Evolutionary conservation across 345 rosid species (phyloP).

Genomic region (Draba incana): DNA sequence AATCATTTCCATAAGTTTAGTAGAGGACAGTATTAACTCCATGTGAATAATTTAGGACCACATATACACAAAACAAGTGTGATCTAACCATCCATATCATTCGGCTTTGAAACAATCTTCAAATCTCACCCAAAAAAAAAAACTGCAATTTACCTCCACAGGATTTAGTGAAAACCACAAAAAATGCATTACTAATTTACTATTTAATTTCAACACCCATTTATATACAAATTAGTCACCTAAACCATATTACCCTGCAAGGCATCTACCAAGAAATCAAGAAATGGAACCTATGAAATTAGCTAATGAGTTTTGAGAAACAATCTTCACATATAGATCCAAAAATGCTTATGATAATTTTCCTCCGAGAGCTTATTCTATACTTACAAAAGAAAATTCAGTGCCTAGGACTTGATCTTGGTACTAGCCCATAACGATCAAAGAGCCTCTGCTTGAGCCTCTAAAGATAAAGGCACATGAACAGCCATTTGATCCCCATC

Average conservation of each 20-base stretch:
- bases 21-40: constrained; percentile 8
- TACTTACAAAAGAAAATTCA: too few relatives aligned
- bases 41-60: constrained; percentile 12
- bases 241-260: not conserved
- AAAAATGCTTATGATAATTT: too few relatives aligned
- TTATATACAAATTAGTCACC: not conserved
- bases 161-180: constrained; percentile 2
- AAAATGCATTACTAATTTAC: not conserved
- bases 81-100: constrained; percentile 12
- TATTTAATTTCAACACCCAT: not conserved
- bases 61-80: constrained; percentile 12
- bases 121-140: not conserved
- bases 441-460: too few relatives aligned
- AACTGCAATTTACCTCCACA: not conserved
- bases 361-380: too few relatives aligned
- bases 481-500: too few relatives aligned
- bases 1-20: constrained; percentile 5
- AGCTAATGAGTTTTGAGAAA: not conserved
- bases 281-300: not conserved
- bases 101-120: constrained; percentile 24
- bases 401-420: too few relatives aligned
- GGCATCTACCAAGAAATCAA: constrained; percentile 1
- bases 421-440: too few relatives aligned
- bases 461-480: too few relatives aligned
- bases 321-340: not conserved